Percentiles rank a stretch among this genome's conserved stretches.
Evolutionary conservation across 2,329 filamentous ascomycete genomes (phyloP).

Genomic region (Dothistroma septosporum): DNA sequence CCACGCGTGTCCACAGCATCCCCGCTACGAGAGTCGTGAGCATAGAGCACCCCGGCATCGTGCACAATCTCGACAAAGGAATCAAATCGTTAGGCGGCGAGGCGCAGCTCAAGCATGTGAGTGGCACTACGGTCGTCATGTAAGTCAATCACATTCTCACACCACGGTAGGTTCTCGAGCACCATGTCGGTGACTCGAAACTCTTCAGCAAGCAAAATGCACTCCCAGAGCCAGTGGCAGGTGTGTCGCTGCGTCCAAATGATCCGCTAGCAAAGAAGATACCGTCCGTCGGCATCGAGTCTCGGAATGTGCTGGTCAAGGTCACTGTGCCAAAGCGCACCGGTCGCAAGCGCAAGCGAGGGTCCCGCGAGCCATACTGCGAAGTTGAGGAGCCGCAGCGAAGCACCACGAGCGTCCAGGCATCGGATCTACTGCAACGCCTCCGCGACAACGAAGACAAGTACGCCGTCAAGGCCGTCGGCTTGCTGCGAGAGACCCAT

Average conservation of each 20-base stretch:
- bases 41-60: conserved; percentile 64
- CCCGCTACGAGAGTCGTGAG: conserved; percentile 53
- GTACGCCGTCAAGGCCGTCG: conserved; percentile 31
- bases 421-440: conserved; percentile 29
- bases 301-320: conserved; percentile 81
- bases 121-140: conserved; percentile 8
- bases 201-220: conserved; percentile 21
- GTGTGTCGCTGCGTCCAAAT: conserved; percentile 73
- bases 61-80: conserved; percentile 61
- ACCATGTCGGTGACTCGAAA: conserved; percentile 31
- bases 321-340: conserved; percentile 83
- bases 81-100: conserved; percentile 60
- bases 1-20: conserved; percentile 42
- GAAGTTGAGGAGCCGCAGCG: conserved; percentile 7
- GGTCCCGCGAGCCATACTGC: conserved; percentile 57
- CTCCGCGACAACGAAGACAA: conserved; percentile 29
- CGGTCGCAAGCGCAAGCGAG: conserved; percentile 78
- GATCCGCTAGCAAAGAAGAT: conserved; percentile 76
- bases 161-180: conserved; percentile 29
- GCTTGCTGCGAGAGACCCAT: conserved; percentile 73
- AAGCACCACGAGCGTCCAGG: conserved; percentile 21
- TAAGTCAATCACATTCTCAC: conserved; percentile 13
- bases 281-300: conserved; percentile 67
- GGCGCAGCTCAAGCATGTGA: conserved; percentile 51
- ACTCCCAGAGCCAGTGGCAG: conserved; percentile 47